Percentiles rank a stretch among this genome's conserved stretches.
Conservation (phyloP, 1,284 basidiomycete genomes). For the Cryptococcus hybrid region DNA sequence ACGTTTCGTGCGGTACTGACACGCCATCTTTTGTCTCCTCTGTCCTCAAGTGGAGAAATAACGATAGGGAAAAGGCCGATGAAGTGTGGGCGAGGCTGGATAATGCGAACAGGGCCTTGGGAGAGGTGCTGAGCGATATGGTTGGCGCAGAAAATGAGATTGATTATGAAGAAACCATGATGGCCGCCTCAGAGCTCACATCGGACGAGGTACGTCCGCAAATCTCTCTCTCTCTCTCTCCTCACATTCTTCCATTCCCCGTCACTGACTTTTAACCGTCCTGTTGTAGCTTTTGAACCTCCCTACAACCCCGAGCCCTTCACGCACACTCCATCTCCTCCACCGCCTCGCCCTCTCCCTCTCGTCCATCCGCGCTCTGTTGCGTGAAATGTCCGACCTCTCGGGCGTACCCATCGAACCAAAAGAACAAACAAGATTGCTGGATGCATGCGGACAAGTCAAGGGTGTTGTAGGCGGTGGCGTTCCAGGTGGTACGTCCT, state of each 20-base stretch:
- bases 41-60: slow-evolving; percentile 80
- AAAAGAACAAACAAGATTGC: slow-evolving; percentile 77
- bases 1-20: slow-evolving; percentile 89
- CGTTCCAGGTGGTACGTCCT: slow-evolving; percentile 77
- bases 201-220: not conserved
- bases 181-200: not conserved
- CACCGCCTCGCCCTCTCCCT: slow-evolving; percentile 7
- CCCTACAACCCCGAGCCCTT: not conserved
- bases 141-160: slow-evolving; percentile 33
- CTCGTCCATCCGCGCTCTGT: slow-evolving; percentile 71
- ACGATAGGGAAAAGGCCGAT: slow-evolving; percentile 61
- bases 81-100: slow-evolving; percentile 69
- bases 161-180: slow-evolving; percentile 31
- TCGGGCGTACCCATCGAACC: slow-evolving; percentile 91
- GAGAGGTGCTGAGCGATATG: slow-evolving; percentile 31
- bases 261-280: too few species aligned
- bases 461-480: slow-evolving; percentile 90
- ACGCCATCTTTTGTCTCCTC: slow-evolving; percentile 87
- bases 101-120: slow-evolving; percentile 41
- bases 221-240: not conserved
- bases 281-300: not conserved
- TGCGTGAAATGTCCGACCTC: slow-evolving; percentile 81
- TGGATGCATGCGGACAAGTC: slow-evolving; percentile 72
- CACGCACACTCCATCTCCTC: not conserved
- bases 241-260: not conserved